These are phyloP conservation scores for Rhodocollybia butyracea DNA, from an alignment of 768 basidiomycete genomes.

Conservation along the genomic window DNA sequence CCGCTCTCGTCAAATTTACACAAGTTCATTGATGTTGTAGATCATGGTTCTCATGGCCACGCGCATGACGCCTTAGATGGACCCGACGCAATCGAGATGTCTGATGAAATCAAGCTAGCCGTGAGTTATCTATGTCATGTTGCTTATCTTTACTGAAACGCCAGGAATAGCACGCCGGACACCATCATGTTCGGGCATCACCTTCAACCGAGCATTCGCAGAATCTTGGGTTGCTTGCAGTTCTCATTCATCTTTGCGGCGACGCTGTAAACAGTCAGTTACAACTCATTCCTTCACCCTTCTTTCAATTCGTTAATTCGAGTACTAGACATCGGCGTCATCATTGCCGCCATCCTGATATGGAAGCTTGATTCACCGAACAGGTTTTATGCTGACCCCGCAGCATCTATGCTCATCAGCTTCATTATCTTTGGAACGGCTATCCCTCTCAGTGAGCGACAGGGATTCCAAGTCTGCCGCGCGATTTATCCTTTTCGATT, in stretches of 20 bases:
- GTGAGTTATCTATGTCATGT: neutral
- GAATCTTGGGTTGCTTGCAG: constrained; percentile 46
- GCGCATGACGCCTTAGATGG: constrained; percentile 19
- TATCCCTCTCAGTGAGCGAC: constrained; percentile 50
- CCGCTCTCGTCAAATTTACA: neutral
- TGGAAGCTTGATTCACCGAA: constrained; percentile 42
- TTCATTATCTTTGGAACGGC: constrained; percentile 52
- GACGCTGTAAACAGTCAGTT: constrained; percentile 51
- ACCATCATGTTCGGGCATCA: constrained; percentile 45
- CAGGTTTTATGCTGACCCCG: constrained; percentile 54
- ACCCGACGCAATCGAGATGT: constrained; percentile 1
- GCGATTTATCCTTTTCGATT: neutral
- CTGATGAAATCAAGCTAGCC: constrained; percentile 2
- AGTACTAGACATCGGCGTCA: constrained; percentile 49
- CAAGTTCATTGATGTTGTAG: neutral
- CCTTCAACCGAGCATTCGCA: constrained; percentile 17
- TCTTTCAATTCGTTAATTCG: neutral
- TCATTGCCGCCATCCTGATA: constrained; percentile 46
- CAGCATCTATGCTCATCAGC: constrained; percentile 46
- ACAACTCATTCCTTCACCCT: neutral
- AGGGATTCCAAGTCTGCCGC: too few species aligned
- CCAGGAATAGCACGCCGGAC: constrained; percentile 39
- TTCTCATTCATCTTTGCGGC: constrained; percentile 48
- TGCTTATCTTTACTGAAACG: neutral
- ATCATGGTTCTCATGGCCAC: constrained; percentile 39